phyloP scores from a whole-genome alignment of 768 basidiomycete species.

The Sutorius australiensis region DNA sequence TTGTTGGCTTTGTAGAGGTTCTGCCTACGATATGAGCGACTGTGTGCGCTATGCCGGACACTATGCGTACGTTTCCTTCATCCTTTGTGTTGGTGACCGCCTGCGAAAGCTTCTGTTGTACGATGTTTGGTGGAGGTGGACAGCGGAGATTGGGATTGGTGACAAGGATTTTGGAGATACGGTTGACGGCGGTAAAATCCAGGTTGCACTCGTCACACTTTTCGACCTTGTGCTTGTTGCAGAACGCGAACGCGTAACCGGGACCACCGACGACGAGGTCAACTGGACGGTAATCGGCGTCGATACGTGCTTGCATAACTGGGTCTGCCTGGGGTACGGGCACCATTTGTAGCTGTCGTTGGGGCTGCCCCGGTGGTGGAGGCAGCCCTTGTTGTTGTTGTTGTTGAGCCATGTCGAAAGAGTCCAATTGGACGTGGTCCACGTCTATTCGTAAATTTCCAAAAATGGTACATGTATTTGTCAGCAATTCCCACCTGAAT shows the following conservation, averaged over 20 bases:
- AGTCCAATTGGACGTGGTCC: not conserved
- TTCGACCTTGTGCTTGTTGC: conserved; percentile 63
- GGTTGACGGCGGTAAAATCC: conserved; percentile 75
- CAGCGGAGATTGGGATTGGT: conserved; percentile 68
- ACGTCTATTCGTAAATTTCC: not conserved
- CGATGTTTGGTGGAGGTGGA: conserved; percentile 75
- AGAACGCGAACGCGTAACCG: conserved; percentile 55
- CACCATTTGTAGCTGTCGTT: conserved; percentile 41
- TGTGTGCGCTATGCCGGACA: not conserved
- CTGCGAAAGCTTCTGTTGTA: conserved; percentile 71
- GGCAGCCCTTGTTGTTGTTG: conserved; percentile 48
- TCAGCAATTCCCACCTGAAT: conserved; percentile 28
- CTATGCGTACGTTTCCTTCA: conserved; percentile 80
- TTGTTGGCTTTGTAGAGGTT: conserved; percentile 73
- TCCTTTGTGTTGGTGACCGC: conserved; percentile 81
- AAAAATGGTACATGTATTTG: conserved; percentile 5
- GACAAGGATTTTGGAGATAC: conserved; percentile 66
- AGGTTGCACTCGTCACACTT: conserved; percentile 70
- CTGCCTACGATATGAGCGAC: conserved; percentile 38
- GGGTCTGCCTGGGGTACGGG: conserved; percentile 58
- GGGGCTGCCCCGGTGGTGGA: conserved; percentile 32
- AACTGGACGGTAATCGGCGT: conserved; percentile 63
- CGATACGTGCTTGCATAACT: conserved; percentile 69
- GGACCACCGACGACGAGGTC: conserved; percentile 50
- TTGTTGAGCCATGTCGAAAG: conserved; percentile 53